A percentile compares a stretch with the other conserved stretches of the same genome.
These are phyloP conservation scores for Hirschfeldia incana DNA, from an alignment of 345 rosid species.

Conservation along the genomic window DNA sequence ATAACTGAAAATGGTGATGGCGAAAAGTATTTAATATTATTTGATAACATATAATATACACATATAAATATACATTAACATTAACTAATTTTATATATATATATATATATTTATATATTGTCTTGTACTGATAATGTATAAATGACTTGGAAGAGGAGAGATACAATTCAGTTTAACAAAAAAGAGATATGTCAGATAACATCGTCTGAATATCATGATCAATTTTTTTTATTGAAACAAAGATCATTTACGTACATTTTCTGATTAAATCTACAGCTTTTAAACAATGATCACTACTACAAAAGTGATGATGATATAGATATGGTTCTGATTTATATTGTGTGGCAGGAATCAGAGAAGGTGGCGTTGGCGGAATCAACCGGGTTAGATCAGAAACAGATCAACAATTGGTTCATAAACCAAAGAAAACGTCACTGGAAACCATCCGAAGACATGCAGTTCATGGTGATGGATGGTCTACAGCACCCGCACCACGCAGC, in stretches of 20 bases:
- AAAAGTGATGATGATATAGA: constrained; percentile 11
- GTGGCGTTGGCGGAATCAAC: constrained; percentile 95
- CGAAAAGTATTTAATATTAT: neutral
- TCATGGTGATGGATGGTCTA: constrained; percentile 99
- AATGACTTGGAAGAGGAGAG: no score
- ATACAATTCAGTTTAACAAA: no score
- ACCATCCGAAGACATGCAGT: constrained; percentile 99
- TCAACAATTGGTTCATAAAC: constrained; percentile 98
- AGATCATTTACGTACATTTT: neutral
- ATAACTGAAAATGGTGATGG: neutral
- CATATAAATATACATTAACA: no score
- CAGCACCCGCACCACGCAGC: constrained; percentile 80
- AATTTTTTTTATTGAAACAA: neutral
- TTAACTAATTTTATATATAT: no score
- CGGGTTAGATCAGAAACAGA: constrained; percentile 97
- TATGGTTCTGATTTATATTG: neutral
- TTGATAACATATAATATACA: neutral
- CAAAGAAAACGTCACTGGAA: constrained; percentile 99
- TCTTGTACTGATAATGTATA: no score
- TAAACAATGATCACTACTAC: neutral
- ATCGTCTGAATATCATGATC: neutral
- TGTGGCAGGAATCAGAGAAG: constrained; percentile 84
- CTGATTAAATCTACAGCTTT: neutral
- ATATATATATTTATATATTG: neutral
- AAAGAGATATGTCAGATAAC: neutral